Evolutionary conservation across 2,329 filamentous ascomycete species (phyloP), one percentile per base, ranked within the genome.

Genomic region (Apiospora pterosperma): DNA sequence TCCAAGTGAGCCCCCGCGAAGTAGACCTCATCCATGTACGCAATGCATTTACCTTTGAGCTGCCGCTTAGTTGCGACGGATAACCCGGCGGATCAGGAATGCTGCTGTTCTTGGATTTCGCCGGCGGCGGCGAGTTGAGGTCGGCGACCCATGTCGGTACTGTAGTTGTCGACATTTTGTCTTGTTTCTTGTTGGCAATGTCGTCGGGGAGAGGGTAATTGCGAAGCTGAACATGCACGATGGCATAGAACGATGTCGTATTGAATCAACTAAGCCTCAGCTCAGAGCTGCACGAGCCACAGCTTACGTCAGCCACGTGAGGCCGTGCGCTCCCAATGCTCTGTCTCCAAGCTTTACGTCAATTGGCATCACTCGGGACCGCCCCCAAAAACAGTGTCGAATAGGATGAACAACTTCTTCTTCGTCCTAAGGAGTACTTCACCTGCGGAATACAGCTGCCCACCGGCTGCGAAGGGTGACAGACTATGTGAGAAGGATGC

Each of bases 41-140:
- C n/a, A n/a, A 39, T 12, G 5, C 44, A 63, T 52, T 31, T 62
- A 87, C 88, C 84, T 90, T 90, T 75, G 85, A 85, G 71, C 82
- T 78, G 61, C 80, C 74, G 31, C 75, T 66, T 66, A 79, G 75
- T 73, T 78, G 87, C 75, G 77, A 79, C 36, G 88, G 88, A 82
- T 90, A 98, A 75, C 96, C 95, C 63, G 92, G 92, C 61, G 96
- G 96, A 77, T 99, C 94, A 65, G 90, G 84, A 70, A 97, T 88
- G 75, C 84, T 85, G 71, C 81, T 75, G 61, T 85, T 84, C 79
- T 92, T 93, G 62, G 88, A 78, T 76, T 88, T 91, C 61, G 87
- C 75, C 28, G 86, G 76, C 28, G 92, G 88, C 36, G 92, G 86
- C 55, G 87, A 87, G 74, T 90, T 89, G 70, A 98, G 85, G 73